phyloP scores from a whole-genome alignment of 2,329 filamentous ascomycete genomes.

The Talaromyces rugulosus region DNA sequence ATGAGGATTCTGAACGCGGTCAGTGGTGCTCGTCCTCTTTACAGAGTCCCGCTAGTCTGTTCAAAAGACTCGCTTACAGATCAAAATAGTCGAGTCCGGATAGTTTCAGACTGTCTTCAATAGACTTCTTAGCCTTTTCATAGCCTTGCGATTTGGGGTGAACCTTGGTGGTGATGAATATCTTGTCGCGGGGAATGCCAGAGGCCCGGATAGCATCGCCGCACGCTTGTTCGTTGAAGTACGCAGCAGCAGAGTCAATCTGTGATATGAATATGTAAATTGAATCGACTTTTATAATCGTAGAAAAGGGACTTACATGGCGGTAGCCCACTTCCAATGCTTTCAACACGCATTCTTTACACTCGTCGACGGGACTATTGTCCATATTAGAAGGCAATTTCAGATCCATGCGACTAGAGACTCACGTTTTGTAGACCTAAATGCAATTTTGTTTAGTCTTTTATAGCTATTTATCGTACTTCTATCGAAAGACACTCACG shows the following conservation, averaged over 20 bases:
- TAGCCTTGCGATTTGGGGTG: conserved; percentile 55
- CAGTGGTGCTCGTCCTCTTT: conserved; percentile 11
- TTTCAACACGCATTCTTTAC: not conserved
- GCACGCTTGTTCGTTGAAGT: conserved; percentile 62
- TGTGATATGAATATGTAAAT: not conserved
- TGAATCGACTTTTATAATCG: not conserved
- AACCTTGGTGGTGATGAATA: conserved; percentile 65
- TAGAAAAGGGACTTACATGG: not conserved
- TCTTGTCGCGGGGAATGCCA: conserved; percentile 60
- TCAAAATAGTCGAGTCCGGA: conserved; percentile 65
- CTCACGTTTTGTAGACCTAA: not conserved
- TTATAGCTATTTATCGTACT: not conserved
- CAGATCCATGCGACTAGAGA: not conserved
- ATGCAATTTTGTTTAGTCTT: not conserved
- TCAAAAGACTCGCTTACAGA: conserved; percentile 41
- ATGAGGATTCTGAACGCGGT: conserved; percentile 26
- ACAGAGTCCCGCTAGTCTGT: not conserved
- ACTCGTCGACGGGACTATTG: not conserved
- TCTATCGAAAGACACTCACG: conserved; percentile 33
- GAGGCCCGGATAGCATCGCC: conserved; percentile 61
- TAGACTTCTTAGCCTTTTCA: conserved; percentile 58
- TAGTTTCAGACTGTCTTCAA: conserved; percentile 60
- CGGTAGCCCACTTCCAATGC: conserved; percentile 6
- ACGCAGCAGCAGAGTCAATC: conserved; percentile 34
- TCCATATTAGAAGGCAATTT: not conserved